phyloP scores from a whole-genome alignment of 2,329 filamentous ascomycete species.

The Aspergillus aculeatus region DNA sequence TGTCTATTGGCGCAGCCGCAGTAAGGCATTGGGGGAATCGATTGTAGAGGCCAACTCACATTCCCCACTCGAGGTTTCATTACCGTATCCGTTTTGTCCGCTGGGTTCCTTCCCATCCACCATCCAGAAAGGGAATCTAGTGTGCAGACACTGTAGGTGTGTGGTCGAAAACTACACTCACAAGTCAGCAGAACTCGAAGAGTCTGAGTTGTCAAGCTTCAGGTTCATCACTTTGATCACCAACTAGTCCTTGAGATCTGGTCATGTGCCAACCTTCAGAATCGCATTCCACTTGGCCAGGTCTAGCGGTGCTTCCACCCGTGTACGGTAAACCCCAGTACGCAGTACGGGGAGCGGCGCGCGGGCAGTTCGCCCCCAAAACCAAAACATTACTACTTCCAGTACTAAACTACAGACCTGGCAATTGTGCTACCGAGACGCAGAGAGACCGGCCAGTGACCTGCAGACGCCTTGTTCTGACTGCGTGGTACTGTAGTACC shows the following conservation, averaged over 20 bases:
- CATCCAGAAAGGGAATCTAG: not conserved
- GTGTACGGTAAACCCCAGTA: not conserved
- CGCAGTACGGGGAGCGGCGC: not conserved
- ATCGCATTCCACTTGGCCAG: not conserved
- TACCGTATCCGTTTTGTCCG: not conserved
- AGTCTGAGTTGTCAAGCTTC: not conserved
- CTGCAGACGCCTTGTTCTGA: not conserved
- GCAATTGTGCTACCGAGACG: not conserved
- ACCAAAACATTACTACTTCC: not conserved
- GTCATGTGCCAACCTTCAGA: not conserved
- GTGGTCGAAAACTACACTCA: not conserved
- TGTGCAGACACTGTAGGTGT: not conserved
- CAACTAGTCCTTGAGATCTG: no score
- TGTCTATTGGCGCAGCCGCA: slow-evolving; percentile 19
- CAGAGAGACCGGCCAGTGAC: not conserved
- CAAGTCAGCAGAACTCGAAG: no score
- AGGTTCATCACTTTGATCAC: no score
- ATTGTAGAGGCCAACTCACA: slow-evolving; percentile 19
- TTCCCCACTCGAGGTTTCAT: slow-evolving; percentile 15
- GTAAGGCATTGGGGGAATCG: slow-evolving; percentile 14
- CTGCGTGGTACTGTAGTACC: not conserved
- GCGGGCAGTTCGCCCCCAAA: not conserved
- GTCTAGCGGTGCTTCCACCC: not conserved
- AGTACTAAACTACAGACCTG: no score
- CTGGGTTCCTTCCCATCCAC: not conserved